phyloP scores from a whole-genome alignment of 2,329 filamentous ascomycete genomes.

The Colletotrichum tanaceti region DNA sequence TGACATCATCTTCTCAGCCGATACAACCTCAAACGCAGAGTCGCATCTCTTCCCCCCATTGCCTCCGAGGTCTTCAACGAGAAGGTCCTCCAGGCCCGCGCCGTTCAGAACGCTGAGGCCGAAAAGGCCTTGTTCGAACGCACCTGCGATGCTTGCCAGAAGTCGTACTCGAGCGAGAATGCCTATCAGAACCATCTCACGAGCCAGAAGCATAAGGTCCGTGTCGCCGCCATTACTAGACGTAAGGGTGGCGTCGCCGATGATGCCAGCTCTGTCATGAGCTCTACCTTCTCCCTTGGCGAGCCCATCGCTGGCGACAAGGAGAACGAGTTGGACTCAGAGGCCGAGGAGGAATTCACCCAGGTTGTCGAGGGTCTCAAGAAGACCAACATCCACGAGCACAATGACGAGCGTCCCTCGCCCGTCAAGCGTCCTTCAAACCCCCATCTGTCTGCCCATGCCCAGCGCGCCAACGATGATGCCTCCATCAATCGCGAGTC shows the following conservation, averaged over 20 bases:
- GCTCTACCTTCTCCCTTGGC: constrained; percentile 90
- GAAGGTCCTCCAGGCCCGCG: constrained; percentile 92
- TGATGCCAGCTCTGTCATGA: constrained; percentile 84
- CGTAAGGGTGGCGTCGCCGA: constrained; percentile 56
- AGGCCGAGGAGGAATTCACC: constrained; percentile 79
- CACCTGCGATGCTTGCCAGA: constrained; percentile 82
- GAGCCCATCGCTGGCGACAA: constrained; percentile 72
- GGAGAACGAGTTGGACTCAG: constrained; percentile 66
- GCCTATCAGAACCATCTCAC: constrained; percentile 92
- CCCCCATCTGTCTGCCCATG: constrained; percentile 57
- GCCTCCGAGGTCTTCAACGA: constrained; percentile 94
- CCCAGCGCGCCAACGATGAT: constrained; percentile 56
- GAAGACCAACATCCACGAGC: constrained; percentile 73
- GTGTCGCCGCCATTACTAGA: constrained; percentile 59
- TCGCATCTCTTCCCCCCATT: constrained; percentile 89
- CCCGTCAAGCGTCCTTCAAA: constrained; percentile 67
- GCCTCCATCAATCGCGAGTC: constrained; percentile 55
- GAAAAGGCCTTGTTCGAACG: constrained; percentile 91
- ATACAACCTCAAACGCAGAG: constrained; percentile 95
- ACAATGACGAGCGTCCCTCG: constrained; percentile 56
- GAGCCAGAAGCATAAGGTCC: constrained; percentile 88
- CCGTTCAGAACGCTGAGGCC: constrained; percentile 83
- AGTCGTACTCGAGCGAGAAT: constrained; percentile 96
- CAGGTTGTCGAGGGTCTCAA: constrained; percentile 83
- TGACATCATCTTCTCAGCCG: constrained; percentile 65